Evolutionary conservation across 139 green algal genomes (phyloP).

Genomic region (Marvania coccoides): DNA sequence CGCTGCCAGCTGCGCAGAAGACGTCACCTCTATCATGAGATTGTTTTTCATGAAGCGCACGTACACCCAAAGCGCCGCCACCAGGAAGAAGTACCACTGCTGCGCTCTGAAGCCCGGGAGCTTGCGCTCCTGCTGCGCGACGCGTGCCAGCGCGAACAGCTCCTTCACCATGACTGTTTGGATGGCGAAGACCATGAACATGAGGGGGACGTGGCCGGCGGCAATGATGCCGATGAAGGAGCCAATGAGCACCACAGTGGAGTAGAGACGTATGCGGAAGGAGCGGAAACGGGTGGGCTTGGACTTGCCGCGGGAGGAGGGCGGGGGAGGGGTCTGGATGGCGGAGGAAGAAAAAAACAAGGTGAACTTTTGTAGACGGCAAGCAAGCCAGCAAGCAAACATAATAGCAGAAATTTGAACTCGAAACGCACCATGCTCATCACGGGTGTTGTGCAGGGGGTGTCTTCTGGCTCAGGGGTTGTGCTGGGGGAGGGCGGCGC

Average conservation of each 20-base stretch:
- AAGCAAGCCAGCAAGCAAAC: too few species aligned
- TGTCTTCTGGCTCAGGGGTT: too few species aligned
- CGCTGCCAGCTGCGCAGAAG: slow-evolving; percentile 31
- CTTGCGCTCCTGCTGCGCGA: slow-evolving; percentile 49
- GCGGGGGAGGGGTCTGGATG: background rate
- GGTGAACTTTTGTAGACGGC: background rate
- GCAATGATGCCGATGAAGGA: slow-evolving; percentile 64
- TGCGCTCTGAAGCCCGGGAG: slow-evolving; percentile 59
- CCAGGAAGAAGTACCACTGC: slow-evolving; percentile 91
- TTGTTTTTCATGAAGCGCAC: slow-evolving; percentile 86
- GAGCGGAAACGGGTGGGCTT: slow-evolving; percentile 38
- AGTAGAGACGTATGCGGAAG: slow-evolving; percentile 55
- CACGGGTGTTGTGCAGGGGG: too few species aligned
- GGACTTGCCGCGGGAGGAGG: too few species aligned
- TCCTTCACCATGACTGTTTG: slow-evolving; percentile 75
- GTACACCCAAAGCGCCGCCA: slow-evolving; percentile 88
- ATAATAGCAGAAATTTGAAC: too few species aligned
- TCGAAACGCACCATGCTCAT: too few species aligned
- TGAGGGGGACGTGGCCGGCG: slow-evolving; percentile 73
- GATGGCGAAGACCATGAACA: slow-evolving; percentile 70
- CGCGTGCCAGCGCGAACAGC: slow-evolving; percentile 68
- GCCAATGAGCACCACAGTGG: slow-evolving; percentile 67
- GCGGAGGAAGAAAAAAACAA: slow-evolving; percentile 1
- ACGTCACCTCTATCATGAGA: slow-evolving; percentile 67
- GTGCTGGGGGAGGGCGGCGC: background rate